These are phyloP conservation scores for Atkinsonella texensis DNA, from an alignment of 2,329 filamentous ascomycete species.

Conservation along the genomic window DNA sequence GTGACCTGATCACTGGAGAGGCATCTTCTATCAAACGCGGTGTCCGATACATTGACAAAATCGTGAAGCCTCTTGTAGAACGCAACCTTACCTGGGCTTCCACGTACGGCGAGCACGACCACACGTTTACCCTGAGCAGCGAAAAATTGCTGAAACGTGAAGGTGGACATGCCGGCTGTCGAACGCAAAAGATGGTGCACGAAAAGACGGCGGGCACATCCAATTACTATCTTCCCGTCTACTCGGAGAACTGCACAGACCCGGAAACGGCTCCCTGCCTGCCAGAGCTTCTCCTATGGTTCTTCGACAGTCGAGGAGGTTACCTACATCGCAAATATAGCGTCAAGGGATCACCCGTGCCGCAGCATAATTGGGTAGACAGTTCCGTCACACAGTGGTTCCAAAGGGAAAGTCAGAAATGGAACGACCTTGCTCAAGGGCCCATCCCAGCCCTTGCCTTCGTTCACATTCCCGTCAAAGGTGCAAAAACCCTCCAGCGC, in stretches of 20 bases:
- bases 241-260: slow-evolving; percentile 21
- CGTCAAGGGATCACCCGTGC: slow-evolving; percentile 15
- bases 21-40: slow-evolving; percentile 39
- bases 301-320: slow-evolving; percentile 57
- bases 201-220: slow-evolving; percentile 24
- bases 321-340: slow-evolving; percentile 30
- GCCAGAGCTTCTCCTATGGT: slow-evolving; percentile 48
- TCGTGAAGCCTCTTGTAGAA: slow-evolving; percentile 44
- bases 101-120: slow-evolving; percentile 62
- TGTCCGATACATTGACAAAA: slow-evolving; percentile 43
- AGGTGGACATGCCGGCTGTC: slow-evolving; percentile 23
- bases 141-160: slow-evolving; percentile 27
- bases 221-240: slow-evolving; percentile 37
- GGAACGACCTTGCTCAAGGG: slow-evolving; percentile 19
- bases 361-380: slow-evolving; percentile 33
- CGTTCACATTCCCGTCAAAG: slow-evolving; percentile 34
- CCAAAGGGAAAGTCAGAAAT: slow-evolving; percentile 16
- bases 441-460: slow-evolving; percentile 34
- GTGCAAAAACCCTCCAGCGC: slow-evolving; percentile 25
- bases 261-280: neutral
- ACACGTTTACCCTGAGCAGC: slow-evolving; percentile 42
- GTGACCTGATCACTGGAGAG: slow-evolving; percentile 60
- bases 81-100: slow-evolving; percentile 49
- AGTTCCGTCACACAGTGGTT: slow-evolving; percentile 33
- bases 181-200: slow-evolving; percentile 28